These are phyloP conservation scores for Alternaria triticina DNA, from an alignment of 2,329 filamentous ascomycete genomes.

Conservation along the genomic window DNA sequence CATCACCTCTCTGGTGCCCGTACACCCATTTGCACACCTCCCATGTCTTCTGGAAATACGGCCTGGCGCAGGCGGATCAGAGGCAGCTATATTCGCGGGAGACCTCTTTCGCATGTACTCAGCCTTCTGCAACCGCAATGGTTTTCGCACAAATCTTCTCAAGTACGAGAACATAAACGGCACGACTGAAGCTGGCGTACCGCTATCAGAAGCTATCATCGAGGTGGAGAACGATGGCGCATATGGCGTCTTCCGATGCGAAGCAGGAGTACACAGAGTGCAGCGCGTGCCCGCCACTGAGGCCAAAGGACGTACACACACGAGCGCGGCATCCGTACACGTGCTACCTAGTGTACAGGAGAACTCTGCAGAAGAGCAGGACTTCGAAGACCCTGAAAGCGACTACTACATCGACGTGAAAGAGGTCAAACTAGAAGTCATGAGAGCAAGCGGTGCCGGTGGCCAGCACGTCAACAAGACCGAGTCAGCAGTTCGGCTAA, in stretches of 20 bases:
- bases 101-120: constrained; percentile 91
- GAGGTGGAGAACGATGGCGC: constrained; percentile 79
- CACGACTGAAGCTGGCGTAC: constrained; percentile 64
- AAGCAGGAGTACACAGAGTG: constrained; percentile 93
- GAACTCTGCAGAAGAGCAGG: constrained; percentile 55
- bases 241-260: constrained; percentile 81
- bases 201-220: constrained; percentile 85
- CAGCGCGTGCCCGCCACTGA: constrained; percentile 93
- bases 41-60: constrained; percentile 92
- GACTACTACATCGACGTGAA: constrained; percentile 88
- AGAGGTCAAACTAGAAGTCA: constrained; percentile 85
- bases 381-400: constrained; percentile 83
- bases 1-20: constrained; percentile 79
- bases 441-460: constrained; percentile 89
- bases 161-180: constrained; percentile 82
- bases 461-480: constrained; percentile 99
- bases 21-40: constrained; percentile 86
- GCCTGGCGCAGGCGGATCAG: constrained; percentile 88
- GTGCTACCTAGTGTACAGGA: constrained; percentile 84
- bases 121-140: constrained; percentile 72
- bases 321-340: constrained; percentile 89
- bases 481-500: constrained; percentile 91
- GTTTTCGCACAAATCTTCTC: constrained; percentile 70
- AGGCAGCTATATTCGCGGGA: constrained; percentile 88
- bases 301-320: constrained; percentile 88